phyloP scores from a whole-genome alignment of 192 early-diverging fungal species.

The Phlyctochytrium planicorne region DNA sequence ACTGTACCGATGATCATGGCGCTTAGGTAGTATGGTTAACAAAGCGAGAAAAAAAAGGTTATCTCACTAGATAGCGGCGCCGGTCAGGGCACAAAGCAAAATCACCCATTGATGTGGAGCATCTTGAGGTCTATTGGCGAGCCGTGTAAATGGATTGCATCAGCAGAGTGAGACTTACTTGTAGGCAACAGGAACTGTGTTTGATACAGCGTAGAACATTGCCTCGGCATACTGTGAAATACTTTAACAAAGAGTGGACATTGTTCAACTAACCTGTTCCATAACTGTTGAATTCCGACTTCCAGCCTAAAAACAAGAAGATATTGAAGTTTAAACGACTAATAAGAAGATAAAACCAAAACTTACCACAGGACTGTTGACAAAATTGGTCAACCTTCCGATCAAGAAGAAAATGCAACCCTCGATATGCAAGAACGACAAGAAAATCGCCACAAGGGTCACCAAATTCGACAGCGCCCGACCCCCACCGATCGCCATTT shows the following conservation, averaged over 20 bases:
- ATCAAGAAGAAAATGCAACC: slow-evolving; percentile 6
- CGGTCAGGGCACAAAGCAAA: slow-evolving; percentile 2
- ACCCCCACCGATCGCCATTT: background rate
- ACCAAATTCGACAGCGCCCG: background rate
- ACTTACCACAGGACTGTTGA: background rate
- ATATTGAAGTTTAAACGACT: background rate
- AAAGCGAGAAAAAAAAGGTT: background rate
- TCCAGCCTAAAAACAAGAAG: background rate
- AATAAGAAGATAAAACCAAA: background rate
- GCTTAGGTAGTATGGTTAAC: background rate
- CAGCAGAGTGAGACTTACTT: slow-evolving; percentile 5
- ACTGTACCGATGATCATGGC: slow-evolving; percentile 18
- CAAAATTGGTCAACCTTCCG: slow-evolving; percentile 2
- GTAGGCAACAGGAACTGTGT: slow-evolving; percentile 23
- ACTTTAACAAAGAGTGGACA: slow-evolving; percentile 11
- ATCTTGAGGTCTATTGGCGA: slow-evolving; percentile 11
- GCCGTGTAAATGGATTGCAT: no score
- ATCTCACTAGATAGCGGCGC: slow-evolving; percentile 2
- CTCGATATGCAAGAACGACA: slow-evolving; percentile 15
- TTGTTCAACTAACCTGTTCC: slow-evolving; percentile 12
- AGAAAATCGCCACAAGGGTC: background rate
- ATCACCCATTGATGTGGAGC: slow-evolving; percentile 1
- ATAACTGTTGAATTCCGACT: slow-evolving; percentile 5
- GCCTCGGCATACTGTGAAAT: background rate
- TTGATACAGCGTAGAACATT: slow-evolving; percentile 8